phyloP scores from a whole-genome alignment of 257 asterid species.

The Salvia miltiorrhiza region DNA sequence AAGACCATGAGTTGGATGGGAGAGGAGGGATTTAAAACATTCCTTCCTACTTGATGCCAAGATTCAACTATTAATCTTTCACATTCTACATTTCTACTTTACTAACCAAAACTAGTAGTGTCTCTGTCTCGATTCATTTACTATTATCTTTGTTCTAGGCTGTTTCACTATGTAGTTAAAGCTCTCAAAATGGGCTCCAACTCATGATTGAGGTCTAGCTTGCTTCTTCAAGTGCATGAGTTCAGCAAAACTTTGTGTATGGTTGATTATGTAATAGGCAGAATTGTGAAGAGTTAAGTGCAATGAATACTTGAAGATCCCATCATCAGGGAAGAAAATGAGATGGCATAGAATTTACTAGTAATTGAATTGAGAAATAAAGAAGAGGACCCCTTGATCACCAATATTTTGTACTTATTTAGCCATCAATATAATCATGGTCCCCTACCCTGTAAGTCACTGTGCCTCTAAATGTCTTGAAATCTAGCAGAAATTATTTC shows the following conservation, averaged over 20 bases:
- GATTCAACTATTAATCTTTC: not conserved
- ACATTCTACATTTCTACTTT: too few relatives aligned
- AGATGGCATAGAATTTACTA: not conserved
- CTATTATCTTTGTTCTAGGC: too few relatives aligned
- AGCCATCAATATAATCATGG: conserved; percentile 42
- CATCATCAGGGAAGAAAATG: not conserved
- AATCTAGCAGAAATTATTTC: conserved; percentile 40
- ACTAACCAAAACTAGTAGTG: too few relatives aligned
- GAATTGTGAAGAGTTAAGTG: not conserved
- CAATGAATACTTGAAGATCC: not conserved
- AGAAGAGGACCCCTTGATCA: conserved; percentile 3
- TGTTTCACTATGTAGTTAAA: too few relatives aligned
- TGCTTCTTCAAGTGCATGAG: too few relatives aligned
- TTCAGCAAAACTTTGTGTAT: not conserved
- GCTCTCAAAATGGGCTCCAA: too few relatives aligned
- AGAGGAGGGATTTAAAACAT: not conserved
- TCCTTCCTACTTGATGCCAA: conserved; percentile 13
- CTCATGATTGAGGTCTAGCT: too few relatives aligned
- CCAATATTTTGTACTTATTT: conserved; percentile 32
- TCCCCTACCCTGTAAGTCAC: conserved; percentile 55
- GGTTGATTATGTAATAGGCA: not conserved
- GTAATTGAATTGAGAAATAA: conserved; percentile 11
- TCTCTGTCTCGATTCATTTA: too few relatives aligned
- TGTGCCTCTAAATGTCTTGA: conserved; percentile 34
- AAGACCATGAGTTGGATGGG: conserved; percentile 8